These are phyloP conservation scores for Neurospora sp. DNA, from an alignment of 495 filamentous ascomycete species.

Conservation along the genomic window DNA sequence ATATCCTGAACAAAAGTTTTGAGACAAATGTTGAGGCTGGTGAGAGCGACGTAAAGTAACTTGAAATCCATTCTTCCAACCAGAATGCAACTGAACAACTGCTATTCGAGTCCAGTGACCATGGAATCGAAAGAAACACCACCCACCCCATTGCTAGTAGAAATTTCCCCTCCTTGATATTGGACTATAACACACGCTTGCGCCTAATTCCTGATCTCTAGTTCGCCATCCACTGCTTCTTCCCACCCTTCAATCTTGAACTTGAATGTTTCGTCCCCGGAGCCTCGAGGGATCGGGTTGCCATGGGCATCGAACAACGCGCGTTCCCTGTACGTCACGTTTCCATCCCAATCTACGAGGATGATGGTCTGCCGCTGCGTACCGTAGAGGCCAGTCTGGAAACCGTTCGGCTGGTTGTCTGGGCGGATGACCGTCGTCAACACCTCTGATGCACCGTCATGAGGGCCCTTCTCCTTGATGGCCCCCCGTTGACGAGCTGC, in stretches of 20 bases:
- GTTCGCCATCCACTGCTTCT: constrained; percentile 1
- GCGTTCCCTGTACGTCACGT: constrained; percentile 73
- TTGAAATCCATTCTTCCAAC: not conserved
- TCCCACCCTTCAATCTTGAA: constrained; percentile 51
- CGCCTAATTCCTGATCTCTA: not conserved
- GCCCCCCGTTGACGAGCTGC: constrained; percentile 32
- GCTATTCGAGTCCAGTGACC: not conserved
- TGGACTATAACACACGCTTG: not conserved
- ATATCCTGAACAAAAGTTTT: not conserved
- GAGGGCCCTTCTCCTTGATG: constrained; percentile 3
- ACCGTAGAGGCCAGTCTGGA: constrained; percentile 64
- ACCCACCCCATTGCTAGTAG: not conserved
- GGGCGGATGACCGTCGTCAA: constrained; percentile 21
- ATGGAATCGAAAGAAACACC: not conserved
- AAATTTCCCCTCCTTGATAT: not conserved
- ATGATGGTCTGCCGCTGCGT: constrained; percentile 88
- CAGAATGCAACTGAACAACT: not conserved
- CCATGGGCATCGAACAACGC: constrained; percentile 66
- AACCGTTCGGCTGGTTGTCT: constrained; percentile 23
- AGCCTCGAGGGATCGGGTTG: constrained; percentile 45
- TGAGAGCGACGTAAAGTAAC: not conserved
- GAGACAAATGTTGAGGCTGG: not conserved
- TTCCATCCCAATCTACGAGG: constrained; percentile 63
- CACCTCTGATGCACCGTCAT: constrained; percentile 8
- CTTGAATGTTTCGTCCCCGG: constrained; percentile 52